Base-by-base conservation (phyloP, 2,329 filamentous ascomycete genomes). In the Trichoderma hamatum region DNA sequence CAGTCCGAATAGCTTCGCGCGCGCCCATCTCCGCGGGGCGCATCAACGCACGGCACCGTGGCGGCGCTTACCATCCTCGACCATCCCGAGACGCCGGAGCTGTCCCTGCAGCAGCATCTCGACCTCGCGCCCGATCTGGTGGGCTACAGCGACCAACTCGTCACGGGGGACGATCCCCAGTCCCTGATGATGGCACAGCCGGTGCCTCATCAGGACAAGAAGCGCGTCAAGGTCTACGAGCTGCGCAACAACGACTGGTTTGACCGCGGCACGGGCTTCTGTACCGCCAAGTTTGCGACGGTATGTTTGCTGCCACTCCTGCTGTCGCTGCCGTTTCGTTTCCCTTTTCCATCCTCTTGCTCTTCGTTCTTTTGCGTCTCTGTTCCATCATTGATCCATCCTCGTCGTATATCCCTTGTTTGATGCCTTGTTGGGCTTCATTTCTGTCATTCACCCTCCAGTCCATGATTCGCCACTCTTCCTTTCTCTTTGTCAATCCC, bases 191-290 rank as follows among this genome's bases (percentile, higher is more conserved):
- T 90, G 88, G 88, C 88, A 88, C 88, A 90, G 84, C 82, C 84
- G 75, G 87, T 89, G 88, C 88, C 88, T 88, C 87, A 89, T 87
- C 86, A 85, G 83, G 88, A 90, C 77, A 88, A 85, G 82, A 89
- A 87, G 80, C 87, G 96, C 86, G 96, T 98, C 82, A 99, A 99
- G 86, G 96, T 99, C 79, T 99, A 99, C 82, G 96, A 98, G 84
- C 88, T 99, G 76, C 93, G 93, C 80, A 94, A 97, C 83, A 97
- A 97, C 86, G 96, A 98, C 88, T 99, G 96, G 96, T 97, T 95
- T 79, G 96, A 99, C 82, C 88, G 95, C 77, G 96, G 96, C 72
- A 99, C 96, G 59, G 96, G 96, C 72, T 97, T 97, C 81, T 98
- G 96, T 80, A 92, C 89, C 70, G 94, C 94, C 59, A 86, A 89